Percentiles rank a stretch among this genome's conserved stretches.
Conservation (phyloP, 306 rosid species). For the Sesbania bispinosa region DNA sequence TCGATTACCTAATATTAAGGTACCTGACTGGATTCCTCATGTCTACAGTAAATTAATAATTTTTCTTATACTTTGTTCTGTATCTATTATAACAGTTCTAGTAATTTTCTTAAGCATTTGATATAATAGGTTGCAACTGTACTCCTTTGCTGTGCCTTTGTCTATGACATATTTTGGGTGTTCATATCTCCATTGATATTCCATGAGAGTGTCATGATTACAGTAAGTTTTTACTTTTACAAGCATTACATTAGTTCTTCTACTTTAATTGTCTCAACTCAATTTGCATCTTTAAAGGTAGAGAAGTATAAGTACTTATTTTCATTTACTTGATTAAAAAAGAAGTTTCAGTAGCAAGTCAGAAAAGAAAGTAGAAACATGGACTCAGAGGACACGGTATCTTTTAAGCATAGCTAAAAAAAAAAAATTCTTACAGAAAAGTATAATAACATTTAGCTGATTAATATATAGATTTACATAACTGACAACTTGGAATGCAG, state of each 20-base stretch:
- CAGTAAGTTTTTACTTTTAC: slow-evolving; percentile 46
- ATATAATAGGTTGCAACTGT: slow-evolving; percentile 89
- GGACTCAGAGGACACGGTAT: background rate
- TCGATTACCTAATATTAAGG: slow-evolving; percentile 93
- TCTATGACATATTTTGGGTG: slow-evolving; percentile 98
- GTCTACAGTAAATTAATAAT: background rate
- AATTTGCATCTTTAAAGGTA: slow-evolving; percentile 13
- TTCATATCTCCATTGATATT: slow-evolving; percentile 79
- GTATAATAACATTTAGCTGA: background rate
- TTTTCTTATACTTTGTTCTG: slow-evolving; percentile 10
- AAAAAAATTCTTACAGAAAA: background rate
- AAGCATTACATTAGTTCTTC: slow-evolving; percentile 5
- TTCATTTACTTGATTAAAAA: background rate
- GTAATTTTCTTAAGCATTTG: slow-evolving; percentile 6
- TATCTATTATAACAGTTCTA: background rate
- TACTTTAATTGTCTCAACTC: background rate
- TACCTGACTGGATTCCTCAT: slow-evolving; percentile 31
- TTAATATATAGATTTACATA: background rate
- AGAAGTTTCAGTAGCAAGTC: background rate
- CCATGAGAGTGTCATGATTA: slow-evolving; percentile 85
- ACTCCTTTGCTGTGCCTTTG: slow-evolving; percentile 89
- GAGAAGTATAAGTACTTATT: background rate
- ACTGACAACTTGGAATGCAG: background rate
- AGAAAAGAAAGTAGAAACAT: background rate
- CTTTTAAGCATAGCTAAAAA: background rate